A percentile compares a stretch with the other conserved stretches of the same genome.
Evolutionary conservation across 805 yeast species (phyloP).

Genomic region (Nakazawaea siamensis): DNA sequence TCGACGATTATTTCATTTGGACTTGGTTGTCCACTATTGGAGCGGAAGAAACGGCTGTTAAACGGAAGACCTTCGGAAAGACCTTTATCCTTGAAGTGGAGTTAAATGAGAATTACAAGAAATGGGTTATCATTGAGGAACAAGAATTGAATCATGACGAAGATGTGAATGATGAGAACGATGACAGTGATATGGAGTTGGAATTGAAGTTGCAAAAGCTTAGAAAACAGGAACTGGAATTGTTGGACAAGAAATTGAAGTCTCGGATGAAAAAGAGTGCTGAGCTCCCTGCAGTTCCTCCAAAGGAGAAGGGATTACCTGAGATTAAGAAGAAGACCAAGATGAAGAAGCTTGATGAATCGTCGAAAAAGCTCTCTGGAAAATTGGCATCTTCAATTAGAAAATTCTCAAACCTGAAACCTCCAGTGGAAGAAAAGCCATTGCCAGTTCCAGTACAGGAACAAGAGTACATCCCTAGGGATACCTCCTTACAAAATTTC

Average conservation of each 20-base stretch:
- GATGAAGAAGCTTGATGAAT: slow-evolving; percentile 4
- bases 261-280: background rate
- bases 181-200: slow-evolving; percentile 5
- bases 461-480: slow-evolving; percentile 1
- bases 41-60: slow-evolving; percentile 57
- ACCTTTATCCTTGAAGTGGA: slow-evolving; percentile 78
- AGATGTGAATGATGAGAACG: background rate
- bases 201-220: slow-evolving; percentile 8
- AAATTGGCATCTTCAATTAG: slow-evolving; percentile 6
- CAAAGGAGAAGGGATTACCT: slow-evolving; percentile 1
- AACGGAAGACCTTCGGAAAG: slow-evolving; percentile 69
- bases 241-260: slow-evolving; percentile 3
- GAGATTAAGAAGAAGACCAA: slow-evolving; percentile 1
- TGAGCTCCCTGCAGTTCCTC: slow-evolving; percentile 5
- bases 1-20: slow-evolving; percentile 89
- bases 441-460: slow-evolving; percentile 2
- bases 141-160: slow-evolving; percentile 28
- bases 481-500: slow-evolving; percentile 3
- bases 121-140: slow-evolving; percentile 75
- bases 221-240: slow-evolving; percentile 4
- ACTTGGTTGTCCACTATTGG: slow-evolving; percentile 79
- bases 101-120: slow-evolving; percentile 61
- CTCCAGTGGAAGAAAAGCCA: slow-evolving; percentile 1
- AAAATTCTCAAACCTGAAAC: slow-evolving; percentile 3
- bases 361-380: slow-evolving; percentile 6